Evolutionary conservation across 176 grass and related monocot species (phyloP), one percentile per base, ranked within the genome.

Genomic region (Panicum miliaceum): DNA sequence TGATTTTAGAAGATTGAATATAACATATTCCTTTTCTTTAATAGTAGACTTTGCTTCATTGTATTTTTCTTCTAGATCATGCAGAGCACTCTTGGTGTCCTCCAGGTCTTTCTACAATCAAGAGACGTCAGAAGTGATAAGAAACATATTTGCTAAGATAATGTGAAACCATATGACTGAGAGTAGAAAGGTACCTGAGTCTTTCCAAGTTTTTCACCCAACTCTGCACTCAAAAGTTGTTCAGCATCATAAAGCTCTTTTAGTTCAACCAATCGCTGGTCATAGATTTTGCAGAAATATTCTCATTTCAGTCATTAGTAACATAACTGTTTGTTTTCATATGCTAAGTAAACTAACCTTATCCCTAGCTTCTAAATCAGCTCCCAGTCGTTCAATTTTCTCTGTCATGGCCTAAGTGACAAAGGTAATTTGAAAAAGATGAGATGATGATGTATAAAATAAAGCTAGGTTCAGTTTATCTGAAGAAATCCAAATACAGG

Each of bases 11-110:
- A 99, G 91, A 86, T 96, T 99, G 75, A 73, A 92, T 83, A 99
- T 99, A 37, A 88, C 86, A 91, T 92, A 94, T 82, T 99, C 97
- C 64, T 99, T 99, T 85, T 96, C 97, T 90, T 96, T 99, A 89
- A 99, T 99, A 29, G 86, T 99, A 84, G 82, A 84, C 68, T 92
- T 92, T 83, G 93, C 93, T 87, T 99, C 88, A 77, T 81, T 91
- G 79, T 99, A 99, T 92, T 94, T 96, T 90, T 96, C 93, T 96
- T 99, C 91, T 75, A 99, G 71, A 83, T 96, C 97, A 74, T 89
- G 77, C 65, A 99, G 79, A 85, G 88, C 74, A 86, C 81, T 90
- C 81, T 86, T 94, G 12, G 91, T 94, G 72, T 91, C 88, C 73
- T 92, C 90, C 86, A 99, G 77, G 41, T 89, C 91, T 96, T 96